phyloP scores from a whole-genome alignment of 2,329 filamentous ascomycete genomes.

The Pleoardoris graminearum region DNA sequence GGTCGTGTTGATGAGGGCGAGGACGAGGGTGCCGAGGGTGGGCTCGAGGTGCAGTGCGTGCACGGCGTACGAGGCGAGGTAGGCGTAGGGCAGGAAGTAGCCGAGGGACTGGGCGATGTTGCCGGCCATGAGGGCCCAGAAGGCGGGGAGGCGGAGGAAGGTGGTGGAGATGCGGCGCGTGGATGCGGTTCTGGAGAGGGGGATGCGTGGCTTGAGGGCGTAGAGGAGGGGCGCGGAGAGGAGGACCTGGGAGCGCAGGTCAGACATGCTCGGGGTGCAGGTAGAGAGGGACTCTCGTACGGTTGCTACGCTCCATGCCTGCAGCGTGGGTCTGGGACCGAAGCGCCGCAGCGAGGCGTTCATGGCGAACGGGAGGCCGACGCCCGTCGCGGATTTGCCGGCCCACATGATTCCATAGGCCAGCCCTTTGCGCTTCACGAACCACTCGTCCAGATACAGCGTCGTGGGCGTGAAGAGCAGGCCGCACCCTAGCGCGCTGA shows the following conservation, averaged over 20 bases:
- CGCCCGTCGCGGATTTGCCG: slow-evolving; percentile 46
- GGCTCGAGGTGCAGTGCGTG: slow-evolving; percentile 22
- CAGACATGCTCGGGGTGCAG: background rate
- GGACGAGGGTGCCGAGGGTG: slow-evolving; percentile 32
- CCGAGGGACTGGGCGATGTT: slow-evolving; percentile 44
- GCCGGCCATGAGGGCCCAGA: slow-evolving; percentile 42
- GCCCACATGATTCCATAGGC: slow-evolving; percentile 65
- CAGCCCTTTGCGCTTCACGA: slow-evolving; percentile 59
- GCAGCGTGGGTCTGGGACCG: slow-evolving; percentile 47
- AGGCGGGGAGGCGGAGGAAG: slow-evolving; percentile 32
- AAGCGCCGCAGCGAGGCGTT: slow-evolving; percentile 44
- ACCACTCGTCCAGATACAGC: slow-evolving; percentile 65
- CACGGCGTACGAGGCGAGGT: slow-evolving; percentile 45
- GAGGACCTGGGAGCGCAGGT: no score
- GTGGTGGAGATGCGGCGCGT: slow-evolving; percentile 35
- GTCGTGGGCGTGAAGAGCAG: slow-evolving; percentile 53
- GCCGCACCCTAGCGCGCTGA: slow-evolving; percentile 49
- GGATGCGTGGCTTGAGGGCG: slow-evolving; percentile 47
- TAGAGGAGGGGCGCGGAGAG: slow-evolving; percentile 37
- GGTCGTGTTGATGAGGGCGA: slow-evolving; percentile 42
- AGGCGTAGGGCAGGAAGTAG: slow-evolving; percentile 46
- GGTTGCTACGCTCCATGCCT: slow-evolving; percentile 38
- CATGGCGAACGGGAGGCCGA: slow-evolving; percentile 49
- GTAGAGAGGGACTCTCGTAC: background rate
- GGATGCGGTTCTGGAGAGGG: slow-evolving; percentile 32